Evolutionary conservation across 139 green algal species (phyloP).

Genomic region (Ulvella scutata): DNA sequence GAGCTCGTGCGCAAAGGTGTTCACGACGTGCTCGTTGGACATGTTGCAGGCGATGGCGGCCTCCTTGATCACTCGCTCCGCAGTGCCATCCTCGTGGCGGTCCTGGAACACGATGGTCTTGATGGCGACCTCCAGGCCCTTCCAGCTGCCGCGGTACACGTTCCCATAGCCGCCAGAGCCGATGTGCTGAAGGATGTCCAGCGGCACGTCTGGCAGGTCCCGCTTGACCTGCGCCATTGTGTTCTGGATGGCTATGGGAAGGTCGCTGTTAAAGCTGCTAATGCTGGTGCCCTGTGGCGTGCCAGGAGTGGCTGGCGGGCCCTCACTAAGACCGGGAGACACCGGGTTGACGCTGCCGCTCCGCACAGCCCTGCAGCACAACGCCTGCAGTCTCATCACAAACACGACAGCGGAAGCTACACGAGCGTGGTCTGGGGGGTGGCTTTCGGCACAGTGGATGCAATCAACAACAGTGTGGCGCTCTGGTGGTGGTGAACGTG

Average conservation of each 20-base stretch:
- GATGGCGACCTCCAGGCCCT: conserved; percentile 21
- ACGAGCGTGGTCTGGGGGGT: too few species aligned
- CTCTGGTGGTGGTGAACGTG: too few species aligned
- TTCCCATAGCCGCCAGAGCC: conserved; percentile 13
- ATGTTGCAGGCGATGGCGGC: conserved; percentile 26
- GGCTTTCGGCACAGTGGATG: too few species aligned
- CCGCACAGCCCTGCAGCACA: too few species aligned
- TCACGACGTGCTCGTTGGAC: conserved; percentile 23
- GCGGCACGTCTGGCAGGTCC: not conserved
- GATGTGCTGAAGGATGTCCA: conserved; percentile 6
- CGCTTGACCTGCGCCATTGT: not conserved
- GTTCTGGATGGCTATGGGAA: not conserved
- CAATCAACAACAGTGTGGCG: too few species aligned
- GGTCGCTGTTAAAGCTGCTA: not conserved
- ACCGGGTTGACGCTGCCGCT: too few species aligned
- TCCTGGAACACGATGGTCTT: conserved; percentile 32
- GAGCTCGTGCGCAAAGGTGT: conserved; percentile 12
- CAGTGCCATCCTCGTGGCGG: conserved; percentile 15
- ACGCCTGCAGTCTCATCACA: too few species aligned
- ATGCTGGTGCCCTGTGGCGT: not conserved
- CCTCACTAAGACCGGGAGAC: too few species aligned
- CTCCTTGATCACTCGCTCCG: conserved; percentile 24
- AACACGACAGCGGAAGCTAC: too few species aligned
- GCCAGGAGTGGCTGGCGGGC: not conserved
- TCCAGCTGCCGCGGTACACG: conserved; percentile 21